A percentile compares a stretch with the other conserved stretches of the same genome.
Evolutionary conservation across 345 rosid species (phyloP).

Genomic region (Aegle marmelos): DNA sequence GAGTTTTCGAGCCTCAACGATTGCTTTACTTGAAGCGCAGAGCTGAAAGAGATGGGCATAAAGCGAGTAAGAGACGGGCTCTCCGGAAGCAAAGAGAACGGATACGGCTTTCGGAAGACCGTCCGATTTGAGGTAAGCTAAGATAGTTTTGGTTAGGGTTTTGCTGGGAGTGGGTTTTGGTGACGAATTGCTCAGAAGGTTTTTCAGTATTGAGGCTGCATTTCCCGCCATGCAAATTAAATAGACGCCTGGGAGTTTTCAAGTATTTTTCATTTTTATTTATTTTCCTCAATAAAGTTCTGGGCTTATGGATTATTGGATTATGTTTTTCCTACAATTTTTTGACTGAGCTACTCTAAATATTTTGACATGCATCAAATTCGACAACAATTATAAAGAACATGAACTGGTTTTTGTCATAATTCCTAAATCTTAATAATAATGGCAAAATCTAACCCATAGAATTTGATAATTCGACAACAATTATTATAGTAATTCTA

Average conservation of each 20-base stretch:
- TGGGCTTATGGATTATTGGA: no score
- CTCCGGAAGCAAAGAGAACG: slow-evolving; percentile 54
- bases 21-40: slow-evolving; percentile 44
- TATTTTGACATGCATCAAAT: no score
- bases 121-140: slow-evolving; percentile 37
- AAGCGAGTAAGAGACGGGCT: slow-evolving; percentile 43
- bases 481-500: no score
- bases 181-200: slow-evolving; percentile 18
- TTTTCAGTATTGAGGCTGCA: not conserved
- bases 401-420: no score
- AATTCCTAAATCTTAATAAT: no score
- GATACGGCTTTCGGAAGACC: slow-evolving; percentile 54
- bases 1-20: slow-evolving; percentile 72
- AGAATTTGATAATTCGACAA: no score
- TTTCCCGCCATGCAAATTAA: slow-evolving; percentile 6
- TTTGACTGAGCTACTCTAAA: no score
- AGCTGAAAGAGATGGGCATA: slow-evolving; percentile 61
- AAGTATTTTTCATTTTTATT: not conserved
- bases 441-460: no score
- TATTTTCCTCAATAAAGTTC: not conserved
- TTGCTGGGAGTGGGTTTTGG: slow-evolving; percentile 13
- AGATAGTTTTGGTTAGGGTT: slow-evolving; percentile 34
- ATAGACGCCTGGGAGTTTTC: not conserved
- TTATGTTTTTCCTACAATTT: no score
- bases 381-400: no score